Evolutionary conservation across 1,284 basidiomycete genomes (phyloP), one percentile per base, ranked within the genome.

Genomic region (Sanghuangporus sanghuang): DNA sequence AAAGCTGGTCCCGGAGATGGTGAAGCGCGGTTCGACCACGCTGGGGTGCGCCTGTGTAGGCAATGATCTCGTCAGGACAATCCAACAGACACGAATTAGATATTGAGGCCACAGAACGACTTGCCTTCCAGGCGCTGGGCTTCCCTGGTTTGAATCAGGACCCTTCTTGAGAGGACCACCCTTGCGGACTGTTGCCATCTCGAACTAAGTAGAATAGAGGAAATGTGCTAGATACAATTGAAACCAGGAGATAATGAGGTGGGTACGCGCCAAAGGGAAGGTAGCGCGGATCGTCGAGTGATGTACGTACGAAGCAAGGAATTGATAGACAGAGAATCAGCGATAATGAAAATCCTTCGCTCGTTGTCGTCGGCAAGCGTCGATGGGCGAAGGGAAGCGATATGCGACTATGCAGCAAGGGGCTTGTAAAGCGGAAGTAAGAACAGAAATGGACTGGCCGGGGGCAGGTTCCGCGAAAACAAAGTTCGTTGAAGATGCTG

Each of bases 111-210:
- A 39, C 32, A 12, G 42, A 4, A 27, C 12, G 46, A 62, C 64
- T 48, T 23, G 59, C 64, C 61, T 57, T 39, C 56, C 61, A 38
- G 64, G 60, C 38, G 64, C 32, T 12, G 55, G 55, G 35, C 55
- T 65, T 21, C 61, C 55, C 35, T 62, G 64, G 23, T 50, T 57
- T 16, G 63, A 48, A 35, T 66, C 65, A 6, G 57, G 57, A 16
- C 61, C 62, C 58, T 66, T 66, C 58, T 66, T 65, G 40, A 66
- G 54, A 27, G 65, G 65, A 11, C 61, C 32, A 32, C 57, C 62
- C 48, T 66, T 66, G 27, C 65, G 65, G 36, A 65, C 61, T n/a
- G 60, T 52, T 6, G 64, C 57, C 64, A 65, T 65, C 56, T 65
- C 59, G 44, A 61, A 49, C 57, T 46, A 65, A 55, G 11, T 56